Conservation (phyloP, 164 flowering plant genomes). For the Saururus chinensis region DNA sequence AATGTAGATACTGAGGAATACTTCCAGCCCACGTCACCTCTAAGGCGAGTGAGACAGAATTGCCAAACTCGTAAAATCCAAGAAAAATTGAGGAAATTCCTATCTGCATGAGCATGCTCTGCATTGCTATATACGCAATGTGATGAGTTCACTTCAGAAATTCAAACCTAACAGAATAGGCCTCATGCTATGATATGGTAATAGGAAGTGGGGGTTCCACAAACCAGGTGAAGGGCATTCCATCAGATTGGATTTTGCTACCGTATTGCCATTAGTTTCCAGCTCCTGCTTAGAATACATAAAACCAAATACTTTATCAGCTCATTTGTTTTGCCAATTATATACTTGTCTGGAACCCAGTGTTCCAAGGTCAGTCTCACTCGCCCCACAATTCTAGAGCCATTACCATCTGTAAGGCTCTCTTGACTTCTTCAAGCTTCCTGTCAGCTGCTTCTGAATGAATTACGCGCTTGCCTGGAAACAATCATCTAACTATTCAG, state of each 20-base stretch:
- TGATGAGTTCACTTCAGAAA: background rate
- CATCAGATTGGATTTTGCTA: background rate
- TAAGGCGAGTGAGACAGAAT: too few relatives aligned
- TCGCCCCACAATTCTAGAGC: background rate
- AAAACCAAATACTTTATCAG: too few relatives aligned
- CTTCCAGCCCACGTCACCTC: background rate
- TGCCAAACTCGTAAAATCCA: too few relatives aligned
- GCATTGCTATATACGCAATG: too few relatives aligned
- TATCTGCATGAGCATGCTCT: too few relatives aligned
- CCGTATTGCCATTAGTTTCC: background rate
- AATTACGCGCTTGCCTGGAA: slow-evolving; percentile 73
- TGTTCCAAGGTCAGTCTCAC: background rate
- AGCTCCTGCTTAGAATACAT: background rate
- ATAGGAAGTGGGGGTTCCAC: background rate
- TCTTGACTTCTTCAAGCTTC: slow-evolving; percentile 59
- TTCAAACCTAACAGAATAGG: background rate
- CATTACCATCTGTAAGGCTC: slow-evolving; percentile 22
- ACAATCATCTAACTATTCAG: background rate
- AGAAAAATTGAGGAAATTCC: too few relatives aligned
- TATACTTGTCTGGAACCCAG: background rate
- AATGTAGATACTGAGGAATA: background rate
- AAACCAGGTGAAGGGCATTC: background rate
- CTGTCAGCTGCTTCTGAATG: slow-evolving; percentile 44
- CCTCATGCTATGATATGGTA: background rate
- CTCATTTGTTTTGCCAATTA: background rate